Base-by-base conservation (phyloP, 2,329 filamentous ascomycete species). In the Paracoccidioides lutzii region DNA sequence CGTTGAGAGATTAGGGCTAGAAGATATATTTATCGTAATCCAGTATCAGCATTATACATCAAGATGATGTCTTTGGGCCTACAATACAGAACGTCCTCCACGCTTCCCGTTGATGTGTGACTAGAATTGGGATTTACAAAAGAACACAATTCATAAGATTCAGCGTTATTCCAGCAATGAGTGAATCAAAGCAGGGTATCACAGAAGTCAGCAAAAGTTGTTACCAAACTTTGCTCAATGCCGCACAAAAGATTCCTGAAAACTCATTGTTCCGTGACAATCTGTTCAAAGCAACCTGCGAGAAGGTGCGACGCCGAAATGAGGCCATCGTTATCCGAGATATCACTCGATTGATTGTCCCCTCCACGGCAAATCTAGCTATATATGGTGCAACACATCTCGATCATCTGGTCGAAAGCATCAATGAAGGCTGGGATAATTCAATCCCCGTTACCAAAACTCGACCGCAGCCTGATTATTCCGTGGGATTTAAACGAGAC, bases 401-500 rank as follows among this genome's bases (percentile, higher is more conserved):
- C 9, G 55, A 63, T 14, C 12, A 15, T 54, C 58, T 72, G 3
- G 60, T 66, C 52, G 69, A 73, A 58, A 67, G 65, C 57, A 63
- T 67, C 54, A 69, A 68, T 56, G 61, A 69, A 59, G 57, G 59
- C 55, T 71, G 68, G 68, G 65, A 59, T 54, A 65, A 63, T 49
- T 60, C 57, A 14, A 63, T 67, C 15, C 63, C 65, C 40, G 28
- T 69, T 1, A 58, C 59, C 28, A 60, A 59, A 30, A 49, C 66
- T 45, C 61, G 62, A 55, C 69, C 66, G 52, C 65, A 73, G 61
- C 70, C 69, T 12, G 66, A 72, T 57, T 72, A 67, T 56, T 60
- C 67, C 48, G 63, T 70, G 22, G 67, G 67, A 56, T 72, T 71
- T 59, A 61, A 58, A 52, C 53, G 62, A 50, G 55, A 58, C n/a